Percentiles rank a stretch among this genome's conserved stretches.
Conservation (phyloP, 2,329 filamentous ascomycete genomes). For the Clarireedia monteithiana region DNA sequence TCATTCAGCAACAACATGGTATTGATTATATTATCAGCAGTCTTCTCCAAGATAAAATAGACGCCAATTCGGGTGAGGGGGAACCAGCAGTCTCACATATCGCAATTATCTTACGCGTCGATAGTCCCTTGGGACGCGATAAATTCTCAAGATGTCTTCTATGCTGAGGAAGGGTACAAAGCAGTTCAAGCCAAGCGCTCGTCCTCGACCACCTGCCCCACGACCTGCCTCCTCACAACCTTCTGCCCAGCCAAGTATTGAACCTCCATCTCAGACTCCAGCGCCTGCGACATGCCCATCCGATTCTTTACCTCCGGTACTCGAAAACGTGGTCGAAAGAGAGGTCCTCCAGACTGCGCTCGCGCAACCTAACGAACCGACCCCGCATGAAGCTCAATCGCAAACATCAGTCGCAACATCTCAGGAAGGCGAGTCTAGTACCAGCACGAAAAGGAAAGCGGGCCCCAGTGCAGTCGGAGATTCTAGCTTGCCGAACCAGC, state of each 20-base stretch:
- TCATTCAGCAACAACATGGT: background rate
- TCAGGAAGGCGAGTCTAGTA: background rate
- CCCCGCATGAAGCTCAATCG: background rate
- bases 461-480: background rate
- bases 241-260: slow-evolving; percentile 33
- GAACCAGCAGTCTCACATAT: too few relatives aligned
- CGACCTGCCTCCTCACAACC: slow-evolving; percentile 33
- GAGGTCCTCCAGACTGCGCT: background rate
- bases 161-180: slow-evolving; percentile 14
- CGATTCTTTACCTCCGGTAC: background rate
- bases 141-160: slow-evolving; percentile 9
- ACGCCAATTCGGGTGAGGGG: too few relatives aligned
- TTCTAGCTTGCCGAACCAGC: background rate
- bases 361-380: background rate
- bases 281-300: slow-evolving; percentile 17
- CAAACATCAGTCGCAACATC: background rate
- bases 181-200: slow-evolving; percentile 59
- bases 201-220: slow-evolving; percentile 43
- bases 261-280: slow-evolving; percentile 30
- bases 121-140: background rate
- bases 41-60: too few relatives aligned
- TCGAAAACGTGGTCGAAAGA: background rate
- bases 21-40: background rate
- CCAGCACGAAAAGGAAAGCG: background rate
- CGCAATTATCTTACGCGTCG: too few relatives aligned